Conservation (phyloP, 2,329 filamentous ascomycete species). For the Sclerotinia borealis region DNA sequence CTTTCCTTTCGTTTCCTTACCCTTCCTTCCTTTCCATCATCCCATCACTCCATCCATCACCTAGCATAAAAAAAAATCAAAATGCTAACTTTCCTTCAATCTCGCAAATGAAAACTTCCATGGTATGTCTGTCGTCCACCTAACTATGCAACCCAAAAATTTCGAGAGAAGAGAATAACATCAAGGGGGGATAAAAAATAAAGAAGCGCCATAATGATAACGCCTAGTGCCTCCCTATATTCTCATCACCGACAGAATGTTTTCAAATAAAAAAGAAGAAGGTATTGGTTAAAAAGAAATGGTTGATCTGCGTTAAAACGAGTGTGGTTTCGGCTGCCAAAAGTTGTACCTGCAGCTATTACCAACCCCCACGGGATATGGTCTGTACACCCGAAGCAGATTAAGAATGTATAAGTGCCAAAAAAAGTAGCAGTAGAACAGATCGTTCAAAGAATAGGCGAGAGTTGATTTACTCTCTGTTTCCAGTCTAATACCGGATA, state of each 20-base stretch:
- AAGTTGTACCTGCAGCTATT: conserved; percentile 20
- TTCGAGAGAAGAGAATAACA: conserved; percentile 11
- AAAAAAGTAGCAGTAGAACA: conserved; percentile 9
- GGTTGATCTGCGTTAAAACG: conserved; percentile 20
- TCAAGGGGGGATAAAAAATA: neutral
- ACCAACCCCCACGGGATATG: conserved; percentile 21
- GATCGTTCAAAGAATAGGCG: conserved; percentile 2
- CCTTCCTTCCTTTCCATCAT: conserved; percentile 7
- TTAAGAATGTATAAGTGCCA: conserved; percentile 25
- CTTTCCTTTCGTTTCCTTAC: conserved; percentile 6
- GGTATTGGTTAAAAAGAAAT: conserved; percentile 13
- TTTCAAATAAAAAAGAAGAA: conserved; percentile 16
- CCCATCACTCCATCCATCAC: conserved; percentile 3
- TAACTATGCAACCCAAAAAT: conserved; percentile 20
- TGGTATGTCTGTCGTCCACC: conserved; percentile 24
- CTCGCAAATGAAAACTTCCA: conserved; percentile 19
- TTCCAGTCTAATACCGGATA: conserved; percentile 7
- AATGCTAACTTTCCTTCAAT: conserved; percentile 6
- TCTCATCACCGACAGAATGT: conserved; percentile 15
- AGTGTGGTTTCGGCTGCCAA: conserved; percentile 22
- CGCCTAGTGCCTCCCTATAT: conserved; percentile 22
- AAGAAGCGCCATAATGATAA: conserved; percentile 16
- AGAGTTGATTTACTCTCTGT: conserved; percentile 3
- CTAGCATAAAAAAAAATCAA: neutral
- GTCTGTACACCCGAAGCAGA: conserved; percentile 29